Evolutionary conservation across 1,284 basidiomycete genomes (phyloP), one percentile per base, ranked within the genome.

Genomic region (Naganishia liquefaciens): DNA sequence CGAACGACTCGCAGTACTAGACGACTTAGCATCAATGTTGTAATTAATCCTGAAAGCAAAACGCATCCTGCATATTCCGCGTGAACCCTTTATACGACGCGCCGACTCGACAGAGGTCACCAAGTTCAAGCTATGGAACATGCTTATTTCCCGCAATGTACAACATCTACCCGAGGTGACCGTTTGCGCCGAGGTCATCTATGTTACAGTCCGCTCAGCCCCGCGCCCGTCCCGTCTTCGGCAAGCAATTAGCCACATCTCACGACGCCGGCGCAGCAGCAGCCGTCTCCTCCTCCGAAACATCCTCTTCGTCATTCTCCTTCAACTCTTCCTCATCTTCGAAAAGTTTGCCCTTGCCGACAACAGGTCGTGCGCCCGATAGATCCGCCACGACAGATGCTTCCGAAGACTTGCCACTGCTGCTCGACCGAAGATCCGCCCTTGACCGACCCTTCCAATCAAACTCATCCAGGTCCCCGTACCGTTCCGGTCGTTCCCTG

Each of bases 391-490:
- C 57, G 28, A 21, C 46, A n/a, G 23, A 28, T 2, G 23, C 57
- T 5, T 30, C 27, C 10, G 44, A 28, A 21, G 30, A 19, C 46
- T 55, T 55, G 39, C 25, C 13, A 5, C 33, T 49, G 21, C 13
- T 46, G 44, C 42, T 46, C 42, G 42, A n/a, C 9, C 5, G 6
- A 27, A 53, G 46, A 27, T 64, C 67, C 10, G 27, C 49, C n/a
- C 46, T 86, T 90, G 90, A 94, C 61, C 88, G 81, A 11, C 92
- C 91, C 68, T 88, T 83, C 85, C 86, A 89, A 78, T 95, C 93
- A 23, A 94, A 91, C 71, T 84, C 80, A 70, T 95, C 90, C 70
- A 97, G 79, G 73, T 95, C 91, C 65, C 87, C 84, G 13, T 87
- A 83, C 60, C 82, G 85, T 73, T 89, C 87, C 19, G 94, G 94